These are phyloP conservation scores for Psophocarpus tetragonolobus DNA, from an alignment of 306 rosid genomes.

Conservation along the genomic window DNA sequence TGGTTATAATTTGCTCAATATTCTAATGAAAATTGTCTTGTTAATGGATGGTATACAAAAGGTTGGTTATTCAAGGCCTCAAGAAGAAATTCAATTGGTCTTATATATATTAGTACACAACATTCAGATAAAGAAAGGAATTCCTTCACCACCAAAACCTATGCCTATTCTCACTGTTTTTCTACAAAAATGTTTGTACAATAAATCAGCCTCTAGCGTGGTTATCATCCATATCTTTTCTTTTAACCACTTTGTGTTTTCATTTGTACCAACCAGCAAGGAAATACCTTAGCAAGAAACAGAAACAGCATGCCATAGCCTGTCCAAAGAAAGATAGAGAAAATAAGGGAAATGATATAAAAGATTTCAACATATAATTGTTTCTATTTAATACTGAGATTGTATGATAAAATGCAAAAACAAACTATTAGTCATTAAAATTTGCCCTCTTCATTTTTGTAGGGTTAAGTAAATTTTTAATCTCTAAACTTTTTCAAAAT, in stretches of 20 bases:
- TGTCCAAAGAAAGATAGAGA: conserved; percentile 35
- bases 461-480: too few species aligned
- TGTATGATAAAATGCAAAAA: not conserved
- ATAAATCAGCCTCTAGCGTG: not conserved
- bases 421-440: not conserved
- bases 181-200: conserved; percentile 48
- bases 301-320: conserved; percentile 84
- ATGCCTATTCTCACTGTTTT: conserved; percentile 15
- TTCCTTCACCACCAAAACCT: conserved; percentile 19
- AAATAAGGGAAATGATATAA: not conserved
- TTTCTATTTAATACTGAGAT: not conserved
- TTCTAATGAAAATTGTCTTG: not conserved
- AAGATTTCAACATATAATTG: not conserved
- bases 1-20: too few species aligned
- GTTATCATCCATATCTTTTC: conserved; percentile 21
- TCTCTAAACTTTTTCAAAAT: too few species aligned
- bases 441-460: not conserved
- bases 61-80: not conserved
- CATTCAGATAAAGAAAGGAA: conserved; percentile 11
- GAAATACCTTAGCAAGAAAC: conserved; percentile 77
- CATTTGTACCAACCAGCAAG: conserved; percentile 98
- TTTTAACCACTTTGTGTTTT: conserved; percentile 31
- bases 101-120: conserved; percentile 1
- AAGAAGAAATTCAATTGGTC: not conserved
- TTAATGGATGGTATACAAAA: not conserved